A percentile compares a stretch with the other conserved stretches of the same genome.
These are phyloP conservation scores for Yamadazyma friedrichii DNA, from an alignment of 1,139 yeast genomes.

Conservation along the genomic window DNA sequence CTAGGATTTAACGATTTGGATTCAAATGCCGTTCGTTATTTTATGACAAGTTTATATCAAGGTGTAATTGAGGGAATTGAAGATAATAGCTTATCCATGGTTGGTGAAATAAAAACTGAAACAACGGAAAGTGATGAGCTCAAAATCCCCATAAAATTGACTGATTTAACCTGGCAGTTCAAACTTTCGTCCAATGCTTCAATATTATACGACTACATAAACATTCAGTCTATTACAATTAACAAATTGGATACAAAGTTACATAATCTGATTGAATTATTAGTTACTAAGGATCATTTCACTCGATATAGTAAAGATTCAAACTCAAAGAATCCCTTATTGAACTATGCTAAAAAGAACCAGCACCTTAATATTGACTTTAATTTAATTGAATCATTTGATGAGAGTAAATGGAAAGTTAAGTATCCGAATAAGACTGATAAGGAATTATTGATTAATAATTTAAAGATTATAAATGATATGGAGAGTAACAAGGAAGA, in stretches of 20 bases:
- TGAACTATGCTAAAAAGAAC: conserved; percentile 15
- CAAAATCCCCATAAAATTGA: background rate
- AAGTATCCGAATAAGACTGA: conserved; percentile 2
- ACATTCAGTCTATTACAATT: conserved; percentile 11
- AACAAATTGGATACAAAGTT: conserved; percentile 23
- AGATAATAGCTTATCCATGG: background rate
- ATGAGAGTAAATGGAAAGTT: conserved; percentile 11
- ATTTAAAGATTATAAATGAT: conserved; percentile 1
- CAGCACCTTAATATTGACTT: conserved; percentile 8
- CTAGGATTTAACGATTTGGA: conserved; percentile 27
- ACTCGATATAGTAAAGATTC: conserved; percentile 11
- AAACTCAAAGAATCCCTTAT: conserved; percentile 1
- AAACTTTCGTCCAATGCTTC: background rate
- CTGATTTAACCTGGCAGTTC: conserved; percentile 4
- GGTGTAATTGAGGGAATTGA: background rate
- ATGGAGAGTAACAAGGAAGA: background rate
- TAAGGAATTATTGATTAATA: background rate
- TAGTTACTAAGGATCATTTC: conserved; percentile 34
- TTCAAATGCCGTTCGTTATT: conserved; percentile 10
- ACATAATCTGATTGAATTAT: conserved; percentile 20
- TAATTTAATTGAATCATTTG: conserved; percentile 8
- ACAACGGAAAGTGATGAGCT: too few species aligned
- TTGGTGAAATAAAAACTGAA: too few species aligned
- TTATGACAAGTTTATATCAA: background rate
- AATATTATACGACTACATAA: conserved; percentile 4